Percentiles rank a stretch among this genome's conserved stretches.
Conservation (phyloP, 148 eudicot species). For the Rhododendron kiyosumense region DNA sequence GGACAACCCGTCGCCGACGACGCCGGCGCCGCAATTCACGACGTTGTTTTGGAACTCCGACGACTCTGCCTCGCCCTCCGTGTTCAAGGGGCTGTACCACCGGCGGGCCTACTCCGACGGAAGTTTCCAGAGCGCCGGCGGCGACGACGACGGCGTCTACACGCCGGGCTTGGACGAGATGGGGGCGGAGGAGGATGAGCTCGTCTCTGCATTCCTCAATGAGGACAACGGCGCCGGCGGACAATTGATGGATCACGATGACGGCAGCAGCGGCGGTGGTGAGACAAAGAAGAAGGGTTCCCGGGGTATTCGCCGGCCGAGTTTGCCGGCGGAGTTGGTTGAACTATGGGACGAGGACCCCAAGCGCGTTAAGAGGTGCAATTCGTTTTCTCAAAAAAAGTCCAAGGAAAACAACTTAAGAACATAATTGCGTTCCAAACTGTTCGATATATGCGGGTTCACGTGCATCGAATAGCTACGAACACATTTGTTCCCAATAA, state of each 20-base stretch:
- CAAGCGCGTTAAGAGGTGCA: slow-evolving; percentile 64
- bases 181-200: slow-evolving; percentile 38
- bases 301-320: slow-evolving; percentile 33
- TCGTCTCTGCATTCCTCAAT: slow-evolving; percentile 42
- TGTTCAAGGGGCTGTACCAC: slow-evolving; percentile 35
- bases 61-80: slow-evolving; percentile 6
- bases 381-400: not conserved
- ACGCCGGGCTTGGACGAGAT: slow-evolving; percentile 32
- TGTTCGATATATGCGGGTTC: no score
- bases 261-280: not conserved
- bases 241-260: slow-evolving; percentile 2
- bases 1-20: not conserved
- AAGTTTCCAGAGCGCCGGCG: slow-evolving; percentile 22
- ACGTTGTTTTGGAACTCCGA: not conserved
- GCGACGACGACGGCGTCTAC: slow-evolving; percentile 31
- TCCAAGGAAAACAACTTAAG: not conserved
- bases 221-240: slow-evolving; percentile 1
- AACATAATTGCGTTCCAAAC: no score
- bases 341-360: slow-evolving; percentile 58
- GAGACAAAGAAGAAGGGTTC: slow-evolving; percentile 11
- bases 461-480: not conserved
- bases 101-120: slow-evolving; percentile 47
- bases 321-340: slow-evolving; percentile 49
- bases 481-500: not conserved
- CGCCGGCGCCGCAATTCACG: not conserved